Evolutionary conservation across 345 rosid genomes (phyloP).

Genomic region (Pseudoturritis turrita): DNA sequence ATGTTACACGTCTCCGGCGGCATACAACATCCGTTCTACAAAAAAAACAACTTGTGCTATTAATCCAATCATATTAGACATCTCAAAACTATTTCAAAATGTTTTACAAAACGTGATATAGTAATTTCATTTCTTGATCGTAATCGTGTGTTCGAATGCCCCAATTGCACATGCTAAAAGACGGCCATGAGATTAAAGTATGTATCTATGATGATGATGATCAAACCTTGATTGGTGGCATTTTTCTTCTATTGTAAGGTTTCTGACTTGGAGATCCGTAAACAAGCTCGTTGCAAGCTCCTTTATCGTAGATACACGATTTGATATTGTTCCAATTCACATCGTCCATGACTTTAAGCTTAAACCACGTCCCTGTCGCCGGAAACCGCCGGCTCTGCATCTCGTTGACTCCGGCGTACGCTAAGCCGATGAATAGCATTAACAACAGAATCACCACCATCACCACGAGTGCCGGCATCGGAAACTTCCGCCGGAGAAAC

Average conservation of each 20-base stretch:
- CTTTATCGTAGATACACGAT: conserved; percentile 51
- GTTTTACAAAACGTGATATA: background rate
- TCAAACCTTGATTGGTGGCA: conserved; percentile 57
- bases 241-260: conserved; percentile 37
- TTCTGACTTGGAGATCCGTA: conserved; percentile 25
- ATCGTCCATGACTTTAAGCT: conserved; percentile 36
- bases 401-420: conserved; percentile 50
- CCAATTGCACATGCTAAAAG: background rate
- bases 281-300: conserved; percentile 37
- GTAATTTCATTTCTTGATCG: background rate
- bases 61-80: background rate
- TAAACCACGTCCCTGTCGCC: conserved; percentile 61
- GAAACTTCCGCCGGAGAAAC: conserved; percentile 38
- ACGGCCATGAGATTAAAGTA: background rate
- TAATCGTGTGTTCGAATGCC: background rate
- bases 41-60: background rate
- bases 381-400: conserved; percentile 44
- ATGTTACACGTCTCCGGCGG: conserved; percentile 59
- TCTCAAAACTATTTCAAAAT: background rate
- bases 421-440: conserved; percentile 57
- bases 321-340: conserved; percentile 54
- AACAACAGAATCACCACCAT: conserved; percentile 49
- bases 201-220: background rate
- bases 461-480: conserved; percentile 46
- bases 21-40: conserved; percentile 75